A percentile compares a stretch with the other conserved stretches of the same genome.
These are phyloP conservation scores for Fusarium abutilonis DNA, from an alignment of 2,329 filamentous ascomycete species.

Conservation along the genomic window DNA sequence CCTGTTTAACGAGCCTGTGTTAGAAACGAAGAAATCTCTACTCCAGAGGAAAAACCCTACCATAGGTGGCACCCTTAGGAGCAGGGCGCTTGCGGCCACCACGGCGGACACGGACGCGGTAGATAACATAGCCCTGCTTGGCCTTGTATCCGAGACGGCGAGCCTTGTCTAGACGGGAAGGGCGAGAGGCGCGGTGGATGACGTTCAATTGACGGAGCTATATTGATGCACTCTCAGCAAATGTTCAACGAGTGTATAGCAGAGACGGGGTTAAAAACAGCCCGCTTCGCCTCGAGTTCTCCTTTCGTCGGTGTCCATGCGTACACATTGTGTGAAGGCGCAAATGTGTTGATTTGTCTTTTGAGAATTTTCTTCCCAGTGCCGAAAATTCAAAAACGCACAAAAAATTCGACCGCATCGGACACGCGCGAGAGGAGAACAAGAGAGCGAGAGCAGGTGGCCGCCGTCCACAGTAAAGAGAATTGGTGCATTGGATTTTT, in stretches of 20 bases:
- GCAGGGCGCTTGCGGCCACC: conserved; percentile 98
- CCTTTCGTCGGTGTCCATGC: conserved; percentile 6
- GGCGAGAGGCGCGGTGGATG: conserved; percentile 98
- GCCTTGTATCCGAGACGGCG: conserved; percentile 99
- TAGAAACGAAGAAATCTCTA: conserved; percentile 26
- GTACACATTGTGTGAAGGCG: neutral
- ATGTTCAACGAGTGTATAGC: conserved; percentile 99
- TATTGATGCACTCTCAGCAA: conserved; percentile 99
- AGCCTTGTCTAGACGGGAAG: conserved; percentile 99
- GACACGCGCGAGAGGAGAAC: conserved; percentile 22
- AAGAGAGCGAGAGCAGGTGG: conserved; percentile 36
- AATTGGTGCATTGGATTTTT: conserved; percentile 46
- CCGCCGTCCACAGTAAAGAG: conserved; percentile 52
- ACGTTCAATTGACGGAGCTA: conserved; percentile 99
- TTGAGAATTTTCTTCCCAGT: conserved; percentile 33
- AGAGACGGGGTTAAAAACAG: conserved; percentile 52
- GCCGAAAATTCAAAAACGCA: conserved; percentile 14
- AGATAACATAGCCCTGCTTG: conserved; percentile 99
- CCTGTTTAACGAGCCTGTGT: conserved; percentile 63
- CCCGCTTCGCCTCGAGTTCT: conserved; percentile 21
- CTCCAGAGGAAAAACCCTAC: conserved; percentile 63
- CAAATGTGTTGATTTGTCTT: conserved; percentile 1
- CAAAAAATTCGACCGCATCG: conserved; percentile 24
- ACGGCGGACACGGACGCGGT: conserved; percentile 97
- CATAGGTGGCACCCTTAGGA: conserved; percentile 98